Percentiles rank a stretch among this genome's conserved stretches.
Evolutionary conservation across 441 rosid genomes (phyloP).

Genomic region (Hura crepitans): DNA sequence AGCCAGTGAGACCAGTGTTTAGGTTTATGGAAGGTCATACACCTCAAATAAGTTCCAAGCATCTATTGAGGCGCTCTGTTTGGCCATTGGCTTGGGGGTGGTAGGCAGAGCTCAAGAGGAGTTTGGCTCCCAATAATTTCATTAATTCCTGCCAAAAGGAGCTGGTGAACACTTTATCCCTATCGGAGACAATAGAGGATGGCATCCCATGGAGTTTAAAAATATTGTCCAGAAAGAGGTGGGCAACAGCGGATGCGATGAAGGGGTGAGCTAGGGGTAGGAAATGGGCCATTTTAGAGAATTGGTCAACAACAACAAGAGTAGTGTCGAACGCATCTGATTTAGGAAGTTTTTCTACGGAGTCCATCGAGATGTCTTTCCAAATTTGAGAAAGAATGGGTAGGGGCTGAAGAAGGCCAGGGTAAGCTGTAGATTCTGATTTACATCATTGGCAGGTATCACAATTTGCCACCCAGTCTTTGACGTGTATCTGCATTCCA

Average conservation of each 20-base stretch:
- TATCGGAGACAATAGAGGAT: neutral
- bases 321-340: neutral
- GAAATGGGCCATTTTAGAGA: neutral
- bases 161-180: neutral
- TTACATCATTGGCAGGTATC: neutral
- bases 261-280: neutral
- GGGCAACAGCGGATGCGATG: neutral
- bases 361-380: neutral
- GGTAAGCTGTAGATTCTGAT: neutral
- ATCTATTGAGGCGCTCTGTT: too few relatives aligned
- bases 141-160: neutral
- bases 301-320: neutral
- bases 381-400: neutral
- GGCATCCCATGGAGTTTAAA: neutral
- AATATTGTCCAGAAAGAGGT: neutral
- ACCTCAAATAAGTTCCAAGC: too few relatives aligned
- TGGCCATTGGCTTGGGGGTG: too few relatives aligned
- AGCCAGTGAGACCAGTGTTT: too few relatives aligned
- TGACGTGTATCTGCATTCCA: neutral
- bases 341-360: neutral
- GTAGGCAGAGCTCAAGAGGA: too few relatives aligned
- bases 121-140: too few relatives aligned
- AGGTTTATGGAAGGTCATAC: too few relatives aligned
- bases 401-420: neutral
- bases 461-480: neutral